Base-by-base conservation (phyloP, 805 yeast genomes). In the Candida nemodendra region DNA sequence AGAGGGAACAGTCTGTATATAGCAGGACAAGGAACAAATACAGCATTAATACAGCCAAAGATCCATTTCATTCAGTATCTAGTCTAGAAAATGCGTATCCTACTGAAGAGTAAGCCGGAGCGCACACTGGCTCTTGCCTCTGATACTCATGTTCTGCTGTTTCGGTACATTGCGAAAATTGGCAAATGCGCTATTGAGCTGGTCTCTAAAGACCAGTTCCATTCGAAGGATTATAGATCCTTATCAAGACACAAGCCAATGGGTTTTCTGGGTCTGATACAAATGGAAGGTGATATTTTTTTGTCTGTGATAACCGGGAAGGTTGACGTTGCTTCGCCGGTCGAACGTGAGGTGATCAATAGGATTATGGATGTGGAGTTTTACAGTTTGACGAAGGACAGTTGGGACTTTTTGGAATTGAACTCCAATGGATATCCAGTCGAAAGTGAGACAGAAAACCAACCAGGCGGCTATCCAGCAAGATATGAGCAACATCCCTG, bases 321-420 rank as follows among this genome's bases (percentile, higher is more conserved):
- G 21, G 63, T 78, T 2, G 75, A 79, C 45, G 95, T 86, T 9
- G 98, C 98, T 0, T 68, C 73, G 18, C 98, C 98, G 0, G 69
- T 86, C 12, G 81, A 82, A 0, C 78, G 78, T 25, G 95, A 93
- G 59, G 71, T 86, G 2, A 85, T 91, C 18, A 80, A 85, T 55
- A 79, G 80, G 50, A 90, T 93, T 32, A 74, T 71, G 54, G 78
- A 79, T n/a, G 95, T 91, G 24, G 97, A 90, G 50, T 93, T 93
- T 57, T 75, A 84, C 48, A 84, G 95, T 41, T 63, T 93, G 39
- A 77, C 81, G 18, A 72, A 71, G 28, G 66, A 76, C 28, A 75
- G 78, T 18, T 91, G 95, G 95, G 98, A 93, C 63, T 84, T 74
- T 47, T 67, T 78, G 15, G 84, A 78, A 17, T 59, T 84, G 19